Base-by-base conservation (phyloP, 495 filamentous ascomycete species). In the Zalerion maritima region DNA sequence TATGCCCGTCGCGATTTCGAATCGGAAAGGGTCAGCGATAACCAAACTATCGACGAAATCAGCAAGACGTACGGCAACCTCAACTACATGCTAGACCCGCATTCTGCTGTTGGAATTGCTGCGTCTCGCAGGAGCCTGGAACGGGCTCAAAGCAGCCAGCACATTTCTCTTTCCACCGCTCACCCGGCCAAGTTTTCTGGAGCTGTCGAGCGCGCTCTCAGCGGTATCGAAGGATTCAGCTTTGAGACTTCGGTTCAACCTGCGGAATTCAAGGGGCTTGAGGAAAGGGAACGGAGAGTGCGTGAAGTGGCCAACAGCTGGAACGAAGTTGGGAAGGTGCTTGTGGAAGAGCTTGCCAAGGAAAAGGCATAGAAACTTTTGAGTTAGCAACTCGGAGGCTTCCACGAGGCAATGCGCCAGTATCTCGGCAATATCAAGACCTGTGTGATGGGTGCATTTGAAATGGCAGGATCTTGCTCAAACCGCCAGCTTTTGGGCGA, bases 171-270 rank as follows among this genome's bases (percentile, higher is more conserved):
- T 4, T 78, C 81, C 4, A 96, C 87, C 2, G 86, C 86, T 6
- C 87, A 94, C 57, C 87, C 87, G 3, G 87, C 86, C 22, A 96
- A 96, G 53, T 94, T 94, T 47, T 70, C 72, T 6, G 64, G 67
- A 26, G 84, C 80, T 0, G 85, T 96, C 3, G 68, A 78, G 33
- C 41, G 73, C 20, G 84, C 85, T 1, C 54, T 94, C 52, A 64
- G 68, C 14, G 67, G 62, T 13, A 62, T 78, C 49, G 39, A 57
- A 5, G 68, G 62, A 0, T 94, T 84, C 39, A 60, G 64, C 26
- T 93, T 91, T 45, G 58, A 73, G 23, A 56, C 53, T 33, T 58
- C 71, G 23, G 76, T 93, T 3, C 60, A 91, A 28, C 86, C 87
- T 5, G 46, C 68, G 31, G 79, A 93, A 52, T 80, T 94, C 41